Evolutionary conservation across 2,329 filamentous ascomycete species (phyloP), one percentile per base, ranked within the genome.

Genomic region (Colletotrichum acutatum): DNA sequence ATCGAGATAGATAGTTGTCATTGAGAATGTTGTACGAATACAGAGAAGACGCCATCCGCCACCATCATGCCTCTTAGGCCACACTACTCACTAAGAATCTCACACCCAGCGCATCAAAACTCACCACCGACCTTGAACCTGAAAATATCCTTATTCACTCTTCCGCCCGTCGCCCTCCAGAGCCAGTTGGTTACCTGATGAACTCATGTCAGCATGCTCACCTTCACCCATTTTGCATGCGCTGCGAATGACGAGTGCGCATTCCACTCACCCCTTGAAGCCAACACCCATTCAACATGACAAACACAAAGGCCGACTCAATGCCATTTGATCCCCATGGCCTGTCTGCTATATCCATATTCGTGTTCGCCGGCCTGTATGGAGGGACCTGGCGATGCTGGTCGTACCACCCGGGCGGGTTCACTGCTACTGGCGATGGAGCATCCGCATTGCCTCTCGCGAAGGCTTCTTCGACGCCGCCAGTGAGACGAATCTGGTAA

Each of bases 41-140:
- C 46, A 56, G 19, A 28, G 8, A 7, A 11, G 8, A 22, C 26
- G 16, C 11, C n/a, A 37, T 30, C 7, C 22, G 26, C n/a, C n/a
- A 63, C n/a, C 46, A n/a, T 32, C 62, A 65, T 22, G 42, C 19
- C 19, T 28, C 16, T 16, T 22, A 28, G 37, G 16, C 16, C 16
- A 42, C 37, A n/a, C 52, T 56, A 32, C 7, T 16, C 52, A 56
- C 64, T 8, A 67, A 72, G 19, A 71, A 68, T 2, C 3, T 24
- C 32, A 22, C 14, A 22, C 5, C 52, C 32, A 32, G 28, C 28
- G 52, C 52, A 42, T 71, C 61, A 86, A 77, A 82, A 87, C 77
- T 90, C 89, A 14, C 89, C 88, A 12, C 89, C 88, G 69, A 90
- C 79, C 37, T 85, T 83, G 76, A 89, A 89, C 37, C 82, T 82